Evolutionary conservation across 306 rosid genomes (phyloP), one percentile per base, ranked within the genome.

Genomic region (Fragaria vesca): DNA sequence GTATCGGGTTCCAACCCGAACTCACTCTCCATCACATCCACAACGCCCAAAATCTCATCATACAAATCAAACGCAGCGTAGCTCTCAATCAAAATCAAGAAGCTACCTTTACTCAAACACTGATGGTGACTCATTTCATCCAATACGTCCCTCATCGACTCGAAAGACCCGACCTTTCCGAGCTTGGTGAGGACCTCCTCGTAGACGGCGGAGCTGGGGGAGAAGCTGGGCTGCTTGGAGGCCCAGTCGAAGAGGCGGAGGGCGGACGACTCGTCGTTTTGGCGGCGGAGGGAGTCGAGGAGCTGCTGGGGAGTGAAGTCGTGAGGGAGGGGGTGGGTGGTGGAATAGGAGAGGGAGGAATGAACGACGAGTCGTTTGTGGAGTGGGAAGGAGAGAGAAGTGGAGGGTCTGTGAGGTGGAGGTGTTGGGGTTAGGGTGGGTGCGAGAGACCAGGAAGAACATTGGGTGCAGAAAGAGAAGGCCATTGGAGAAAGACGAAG

Each of bases 221-320:
- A 34, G 86, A 87, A 91, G 58, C 81, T 88, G 83, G 94, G 90
- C 79, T 91, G 96, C 81, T 84, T 82, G 0, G 94, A 84, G 69
- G 97, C 95, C 93, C 95, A 90, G 43, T 88, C 86, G 81, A 87
- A 88, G 32, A 90, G 65, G 68, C 86, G 88, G 28, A 93, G 85
- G 4, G 89, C 84, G 0, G 98, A 86, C n/a, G 91, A 83, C 48
- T 87, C 89, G 79, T 93, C 95, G 43, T 77, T 85, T 66, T 88
- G 95, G 88, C 84, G 86, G 67, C 92, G 90, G 67, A 93, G 86
- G 85, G 88, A 74, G 75, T 89, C 87, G 26, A 91, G 81, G 73
- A 93, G 97, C 50, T 93, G 93, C 74, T 90, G 80, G 28, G 85
- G 77, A 55, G 93, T 80, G 87, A 89, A 88, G 66, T 86, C 82